phyloP scores from a whole-genome alignment of 1,284 basidiomycete genomes.

The Puccinia horiana region DNA sequence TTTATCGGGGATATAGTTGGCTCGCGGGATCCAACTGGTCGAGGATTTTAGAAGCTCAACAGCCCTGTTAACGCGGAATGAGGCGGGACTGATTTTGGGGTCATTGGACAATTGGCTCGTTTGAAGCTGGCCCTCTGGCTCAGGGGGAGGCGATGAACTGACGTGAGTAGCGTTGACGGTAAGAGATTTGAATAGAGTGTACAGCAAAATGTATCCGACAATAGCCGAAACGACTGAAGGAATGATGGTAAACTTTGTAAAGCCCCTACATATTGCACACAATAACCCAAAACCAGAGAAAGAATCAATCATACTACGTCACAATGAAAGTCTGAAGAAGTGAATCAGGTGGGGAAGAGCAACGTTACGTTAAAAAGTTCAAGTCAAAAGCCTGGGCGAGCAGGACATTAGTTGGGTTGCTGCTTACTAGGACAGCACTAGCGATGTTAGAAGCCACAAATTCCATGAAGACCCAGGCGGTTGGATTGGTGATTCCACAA shows the following conservation, averaged over 20 bases:
- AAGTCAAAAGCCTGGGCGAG: conserved; percentile 47
- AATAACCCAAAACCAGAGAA: background rate
- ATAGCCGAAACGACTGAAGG: conserved; percentile 36
- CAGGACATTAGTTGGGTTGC: conserved; percentile 48
- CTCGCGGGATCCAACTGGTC: conserved; percentile 22
- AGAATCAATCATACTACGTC: background rate
- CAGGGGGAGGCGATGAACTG: conserved; percentile 16
- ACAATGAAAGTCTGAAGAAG: background rate
- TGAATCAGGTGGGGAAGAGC: too few relatives aligned
- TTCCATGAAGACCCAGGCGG: conserved; percentile 70
- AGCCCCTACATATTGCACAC: conserved; percentile 30
- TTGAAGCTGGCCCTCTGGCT: background rate
- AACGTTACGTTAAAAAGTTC: conserved; percentile 46
- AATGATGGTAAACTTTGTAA: conserved; percentile 48
- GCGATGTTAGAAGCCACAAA: conserved; percentile 77
- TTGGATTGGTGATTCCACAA: conserved; percentile 66
- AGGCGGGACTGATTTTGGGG: background rate
- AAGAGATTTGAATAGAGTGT: conserved; percentile 18
- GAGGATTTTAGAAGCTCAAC: background rate
- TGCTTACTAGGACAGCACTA: conserved; percentile 58
- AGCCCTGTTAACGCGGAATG: background rate
- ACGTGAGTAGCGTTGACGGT: conserved; percentile 26
- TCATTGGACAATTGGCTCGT: background rate
- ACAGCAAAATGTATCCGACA: conserved; percentile 37
- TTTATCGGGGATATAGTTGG: conserved; percentile 42